Conservation (phyloP, 2,329 filamentous ascomycete species). For the Trichoderma citrinoviride region DNA sequence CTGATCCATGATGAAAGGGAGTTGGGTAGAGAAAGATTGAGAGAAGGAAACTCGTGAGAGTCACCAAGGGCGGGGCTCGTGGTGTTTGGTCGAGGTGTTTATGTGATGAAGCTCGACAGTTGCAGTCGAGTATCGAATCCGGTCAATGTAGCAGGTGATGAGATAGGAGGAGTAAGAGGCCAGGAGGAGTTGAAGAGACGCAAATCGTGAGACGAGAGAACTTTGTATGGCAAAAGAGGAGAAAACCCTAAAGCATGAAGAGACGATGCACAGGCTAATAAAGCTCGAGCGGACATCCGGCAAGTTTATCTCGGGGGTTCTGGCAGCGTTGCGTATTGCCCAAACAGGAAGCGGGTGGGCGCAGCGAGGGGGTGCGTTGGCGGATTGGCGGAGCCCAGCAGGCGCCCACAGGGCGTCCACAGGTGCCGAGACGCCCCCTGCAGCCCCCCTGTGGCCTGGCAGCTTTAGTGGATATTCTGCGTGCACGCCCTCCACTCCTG, state of each 20-base stretch:
- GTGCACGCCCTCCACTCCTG: no score
- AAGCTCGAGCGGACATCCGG: not conserved
- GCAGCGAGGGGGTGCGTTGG: not conserved
- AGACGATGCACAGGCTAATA: not conserved
- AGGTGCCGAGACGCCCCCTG: not conserved
- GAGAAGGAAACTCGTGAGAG: not conserved
- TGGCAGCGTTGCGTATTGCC: not conserved
- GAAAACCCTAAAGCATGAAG: not conserved
- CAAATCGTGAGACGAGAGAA: not conserved
- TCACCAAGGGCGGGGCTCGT: not conserved
- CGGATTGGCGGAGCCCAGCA: not conserved
- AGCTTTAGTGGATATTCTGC: no score
- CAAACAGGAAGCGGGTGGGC: not conserved
- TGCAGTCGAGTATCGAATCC: not conserved
- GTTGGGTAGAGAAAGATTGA: not conserved
- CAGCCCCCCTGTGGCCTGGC: not conserved
- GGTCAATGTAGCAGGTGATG: not conserved
- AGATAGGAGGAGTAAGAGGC: not conserved
- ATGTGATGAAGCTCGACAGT: not conserved
- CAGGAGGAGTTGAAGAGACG: no score
- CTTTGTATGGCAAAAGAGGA: not conserved
- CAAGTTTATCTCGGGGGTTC: not conserved
- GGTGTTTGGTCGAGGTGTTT: not conserved
- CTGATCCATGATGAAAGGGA: slow-evolving; percentile 16
- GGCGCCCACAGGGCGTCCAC: no score